Base-by-base conservation (phyloP, 257 asterid genomes). In the Ligustrum vulgare region DNA sequence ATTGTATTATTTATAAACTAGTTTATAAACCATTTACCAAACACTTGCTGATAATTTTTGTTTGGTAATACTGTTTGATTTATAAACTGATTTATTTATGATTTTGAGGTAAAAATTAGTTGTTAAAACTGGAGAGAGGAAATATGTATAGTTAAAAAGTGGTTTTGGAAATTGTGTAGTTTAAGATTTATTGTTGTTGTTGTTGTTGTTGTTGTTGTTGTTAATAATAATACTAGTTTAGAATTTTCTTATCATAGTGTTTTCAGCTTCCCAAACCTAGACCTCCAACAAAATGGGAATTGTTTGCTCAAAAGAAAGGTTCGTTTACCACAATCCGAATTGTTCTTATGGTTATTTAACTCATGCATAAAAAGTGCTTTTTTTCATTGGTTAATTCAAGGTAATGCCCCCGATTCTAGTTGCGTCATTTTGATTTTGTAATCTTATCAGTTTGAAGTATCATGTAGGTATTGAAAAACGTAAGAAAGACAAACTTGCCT, bases 221-320 rank as follows among this genome's bases (percentile, higher is more conserved):
- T n/a, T 70, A 28, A 34, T 31, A 62, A 0, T 69, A 56, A 51
- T 41, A 68, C 75, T 78, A 10, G 8, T 37, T 28, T 72, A 35
- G 79, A 23, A 23, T 20, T 58, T 71, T 18, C 54, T 81, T 36
- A 34, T 63, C 62, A 49, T 8, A 13, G 7, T 79, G 74, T 69
- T 77, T 82, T 71, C 91, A 94, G 98, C 86, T 95, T 45, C 99
- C 99, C 54, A 93, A 74, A 80, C 98, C 99, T 45, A 87, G 78
- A 72, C 97, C 97, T 63, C 99, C 97, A 15, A 93, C 99, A 35
- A 88, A 79, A 77, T 95, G 98, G 99, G 99, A 95, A 81, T 16
- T 33, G 72, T 95, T 95, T 78, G 98, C 99, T 72, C 75, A 86
- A 74, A 91, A 89, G 91, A 95, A 93, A 91, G 99, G 99, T 92